phyloP scores from a whole-genome alignment of 192 early-diverging fungal species.

The Geranomyces variabilis region DNA sequence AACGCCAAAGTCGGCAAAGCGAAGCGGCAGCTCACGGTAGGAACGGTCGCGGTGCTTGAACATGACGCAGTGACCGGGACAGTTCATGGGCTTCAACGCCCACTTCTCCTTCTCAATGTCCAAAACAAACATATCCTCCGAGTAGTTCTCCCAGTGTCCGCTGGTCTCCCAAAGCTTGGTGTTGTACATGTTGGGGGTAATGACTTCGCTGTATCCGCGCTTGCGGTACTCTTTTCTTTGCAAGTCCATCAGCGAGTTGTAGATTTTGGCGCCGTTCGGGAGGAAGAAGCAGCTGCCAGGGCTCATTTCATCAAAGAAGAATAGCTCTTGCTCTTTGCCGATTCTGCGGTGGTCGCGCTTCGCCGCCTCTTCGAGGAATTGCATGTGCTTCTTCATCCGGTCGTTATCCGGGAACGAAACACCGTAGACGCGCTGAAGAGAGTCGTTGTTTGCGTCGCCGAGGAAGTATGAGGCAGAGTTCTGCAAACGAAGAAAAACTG shows the following conservation, averaged over 20 bases:
- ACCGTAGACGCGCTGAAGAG: conserved; percentile 97
- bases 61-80: conserved; percentile 98
- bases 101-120: conserved; percentile 97
- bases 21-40: conserved; percentile 93
- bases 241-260: conserved; percentile 92
- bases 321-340: conserved; percentile 94
- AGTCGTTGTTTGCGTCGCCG: conserved; percentile 96
- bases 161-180: conserved; percentile 94
- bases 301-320: conserved; percentile 95
- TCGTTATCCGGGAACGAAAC: conserved; percentile 99
- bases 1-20: conserved; percentile 97
- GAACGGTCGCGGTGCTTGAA: conserved; percentile 91
- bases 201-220: conserved; percentile 95
- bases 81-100: conserved; percentile 99
- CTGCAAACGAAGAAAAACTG: conserved; percentile 33
- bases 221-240: conserved; percentile 88
- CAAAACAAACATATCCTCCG: conserved; percentile 94
- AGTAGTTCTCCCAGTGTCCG: conserved; percentile 96
- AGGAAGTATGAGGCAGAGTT: conserved; percentile 99
- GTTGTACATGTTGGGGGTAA: conserved; percentile 99
- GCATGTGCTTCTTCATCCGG: conserved; percentile 93
- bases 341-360: conserved; percentile 98
- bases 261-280: conserved; percentile 94
- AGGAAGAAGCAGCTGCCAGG: conserved; percentile 94
- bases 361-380: conserved; percentile 94